Conservation (phyloP, 805 yeast genomes). For the Ogataea allantospora region DNA sequence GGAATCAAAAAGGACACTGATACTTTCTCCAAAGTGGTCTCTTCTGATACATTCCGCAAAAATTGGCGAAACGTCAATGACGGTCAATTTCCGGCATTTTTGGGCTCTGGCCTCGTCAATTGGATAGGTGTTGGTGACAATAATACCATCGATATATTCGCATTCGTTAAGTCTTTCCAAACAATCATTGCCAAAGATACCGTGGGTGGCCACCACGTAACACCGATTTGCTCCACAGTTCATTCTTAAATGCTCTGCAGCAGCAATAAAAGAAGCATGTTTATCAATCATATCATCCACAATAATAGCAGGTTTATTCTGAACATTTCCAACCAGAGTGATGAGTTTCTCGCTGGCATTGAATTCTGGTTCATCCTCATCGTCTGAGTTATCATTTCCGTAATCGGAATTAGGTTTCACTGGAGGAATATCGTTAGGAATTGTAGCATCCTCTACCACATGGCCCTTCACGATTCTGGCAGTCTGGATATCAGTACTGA, state of each 20-base stretch:
- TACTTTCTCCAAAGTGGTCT: conserved; percentile 97
- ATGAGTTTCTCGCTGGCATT: conserved; percentile 77
- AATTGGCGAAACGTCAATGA: conserved; percentile 91
- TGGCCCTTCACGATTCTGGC: conserved; percentile 97
- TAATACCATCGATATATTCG: conserved; percentile 83
- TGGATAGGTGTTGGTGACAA: conserved; percentile 96
- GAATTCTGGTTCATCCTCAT: conserved; percentile 72
- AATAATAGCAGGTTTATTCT: conserved; percentile 86
- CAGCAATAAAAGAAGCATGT: conserved; percentile 90
- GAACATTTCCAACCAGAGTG: conserved; percentile 95
- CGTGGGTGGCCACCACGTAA: conserved; percentile 92
- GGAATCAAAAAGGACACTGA: conserved; percentile 88
- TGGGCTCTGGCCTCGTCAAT: conserved; percentile 60
- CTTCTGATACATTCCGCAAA: conserved; percentile 98
- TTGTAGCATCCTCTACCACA: conserved; percentile 76
- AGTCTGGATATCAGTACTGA: conserved; percentile 82
- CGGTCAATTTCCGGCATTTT: conserved; percentile 66
- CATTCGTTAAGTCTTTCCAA: conserved; percentile 75
- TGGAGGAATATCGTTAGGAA: conserved; percentile 18
- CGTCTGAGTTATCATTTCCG: conserved; percentile 84
- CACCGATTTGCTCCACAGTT: conserved; percentile 96
- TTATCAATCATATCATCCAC: conserved; percentile 97
- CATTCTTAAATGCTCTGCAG: conserved; percentile 94
- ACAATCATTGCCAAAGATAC: conserved; percentile 86
- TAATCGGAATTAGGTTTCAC: conserved; percentile 37